phyloP scores from a whole-genome alignment of 2,329 filamentous ascomycete species.

The Zalaria sp. region DNA sequence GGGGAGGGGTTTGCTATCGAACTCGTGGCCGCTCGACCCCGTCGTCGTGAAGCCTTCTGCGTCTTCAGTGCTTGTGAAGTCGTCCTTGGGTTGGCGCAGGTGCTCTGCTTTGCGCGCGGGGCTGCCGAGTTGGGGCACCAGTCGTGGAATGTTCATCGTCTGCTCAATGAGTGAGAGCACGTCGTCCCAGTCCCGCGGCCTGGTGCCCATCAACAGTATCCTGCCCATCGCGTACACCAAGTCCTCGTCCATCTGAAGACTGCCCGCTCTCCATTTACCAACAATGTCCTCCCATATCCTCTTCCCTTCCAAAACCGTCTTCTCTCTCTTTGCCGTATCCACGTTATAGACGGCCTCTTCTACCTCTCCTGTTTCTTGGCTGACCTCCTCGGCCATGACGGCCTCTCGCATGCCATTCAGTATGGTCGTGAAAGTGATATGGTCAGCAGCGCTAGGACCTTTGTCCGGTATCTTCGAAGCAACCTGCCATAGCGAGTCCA shows the following conservation, averaged over 20 bases:
- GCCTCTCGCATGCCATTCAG: constrained; percentile 56
- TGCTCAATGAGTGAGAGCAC: constrained; percentile 66
- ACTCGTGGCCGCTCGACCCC: not conserved
- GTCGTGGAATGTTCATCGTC: constrained; percentile 60
- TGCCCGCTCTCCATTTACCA: constrained; percentile 57
- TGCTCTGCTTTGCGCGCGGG: constrained; percentile 13
- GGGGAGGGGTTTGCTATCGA: not conserved
- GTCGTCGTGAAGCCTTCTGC: constrained; percentile 6
- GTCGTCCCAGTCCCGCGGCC: constrained; percentile 51
- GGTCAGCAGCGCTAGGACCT: constrained; percentile 50
- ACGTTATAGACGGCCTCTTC: constrained; percentile 14
- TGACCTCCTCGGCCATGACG: constrained; percentile 8
- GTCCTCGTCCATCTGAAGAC: constrained; percentile 60
- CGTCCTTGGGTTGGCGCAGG: constrained; percentile 8
- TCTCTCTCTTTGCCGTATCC: constrained; percentile 17
- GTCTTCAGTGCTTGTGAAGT: not conserved
- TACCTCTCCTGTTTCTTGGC: constrained; percentile 10
- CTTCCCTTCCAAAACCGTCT: constrained; percentile 51
- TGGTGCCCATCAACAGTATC: constrained; percentile 51
- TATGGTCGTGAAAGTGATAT: constrained; percentile 67
- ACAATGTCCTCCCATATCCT: constrained; percentile 71
- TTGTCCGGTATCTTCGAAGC: constrained; percentile 54
- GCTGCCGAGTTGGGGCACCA: constrained; percentile 24
- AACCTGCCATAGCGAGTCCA: constrained; percentile 70
- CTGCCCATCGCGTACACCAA: constrained; percentile 72